Evolutionary conservation across 306 rosid genomes (phyloP).

Genomic region (Psophocarpus tetragonolobus): DNA sequence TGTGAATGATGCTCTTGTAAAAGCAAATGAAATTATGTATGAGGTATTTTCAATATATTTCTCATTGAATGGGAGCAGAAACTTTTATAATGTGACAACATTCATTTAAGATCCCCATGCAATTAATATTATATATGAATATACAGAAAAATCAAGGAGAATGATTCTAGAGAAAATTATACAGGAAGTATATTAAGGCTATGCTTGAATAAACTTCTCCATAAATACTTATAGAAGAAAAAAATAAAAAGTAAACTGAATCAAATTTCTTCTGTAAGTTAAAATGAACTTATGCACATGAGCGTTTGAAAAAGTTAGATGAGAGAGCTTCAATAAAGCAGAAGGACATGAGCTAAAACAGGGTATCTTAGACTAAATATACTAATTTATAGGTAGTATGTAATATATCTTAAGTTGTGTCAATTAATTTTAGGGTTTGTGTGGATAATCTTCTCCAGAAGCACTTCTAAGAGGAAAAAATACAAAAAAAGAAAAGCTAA

Average conservation of each 20-base stretch:
- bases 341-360: neutral
- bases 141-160: neutral
- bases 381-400: neutral
- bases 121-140: neutral
- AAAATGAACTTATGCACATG: neutral
- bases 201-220: neutral
- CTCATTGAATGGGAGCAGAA: neutral
- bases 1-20: constrained; percentile 66
- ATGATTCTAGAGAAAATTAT: neutral
- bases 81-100: neutral
- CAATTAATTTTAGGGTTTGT: too few relatives aligned
- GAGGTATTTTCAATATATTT: constrained; percentile 57
- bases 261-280: neutral
- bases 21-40: constrained; percentile 70
- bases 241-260: neutral
- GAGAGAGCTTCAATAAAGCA: neutral
- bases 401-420: neutral
- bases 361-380: neutral
- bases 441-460: too few relatives aligned
- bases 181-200: neutral
- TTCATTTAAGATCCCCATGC: neutral
- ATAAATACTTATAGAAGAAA: neutral
- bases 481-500: too few relatives aligned
- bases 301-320: neutral
- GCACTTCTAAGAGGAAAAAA: too few relatives aligned